These are phyloP conservation scores for Priceomyces castillae DNA, from an alignment of 805 yeast genomes.

Conservation along the genomic window DNA sequence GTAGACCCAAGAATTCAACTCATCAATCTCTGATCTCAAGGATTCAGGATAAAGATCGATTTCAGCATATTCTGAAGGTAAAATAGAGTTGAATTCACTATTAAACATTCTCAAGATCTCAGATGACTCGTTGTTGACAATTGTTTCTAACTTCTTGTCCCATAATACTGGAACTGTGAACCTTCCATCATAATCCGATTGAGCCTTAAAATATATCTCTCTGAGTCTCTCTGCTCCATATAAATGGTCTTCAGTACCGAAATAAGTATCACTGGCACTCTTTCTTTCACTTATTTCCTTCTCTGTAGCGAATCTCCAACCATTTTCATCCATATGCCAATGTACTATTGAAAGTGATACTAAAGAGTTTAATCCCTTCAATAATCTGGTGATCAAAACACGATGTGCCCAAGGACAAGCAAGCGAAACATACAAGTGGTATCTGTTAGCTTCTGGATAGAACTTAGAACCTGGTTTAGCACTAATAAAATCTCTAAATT, in stretches of 20 bases:
- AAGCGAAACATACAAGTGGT: slow-evolving; percentile 79
- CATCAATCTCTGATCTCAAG: slow-evolving; percentile 62
- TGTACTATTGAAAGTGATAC: slow-evolving; percentile 78
- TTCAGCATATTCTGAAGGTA: slow-evolving; percentile 46
- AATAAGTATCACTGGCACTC: slow-evolving; percentile 50
- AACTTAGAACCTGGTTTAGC: slow-evolving; percentile 56
- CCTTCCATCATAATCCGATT: slow-evolving; percentile 75
- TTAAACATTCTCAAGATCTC: slow-evolving; percentile 86
- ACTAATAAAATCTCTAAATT: slow-evolving; percentile 66
- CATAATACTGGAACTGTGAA: slow-evolving; percentile 92
- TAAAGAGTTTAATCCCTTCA: slow-evolving; percentile 64
- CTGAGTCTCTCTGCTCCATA: slow-evolving; percentile 59
- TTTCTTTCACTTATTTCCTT: slow-evolving; percentile 45
- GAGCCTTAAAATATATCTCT: slow-evolving; percentile 71
- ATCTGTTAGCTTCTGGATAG: slow-evolving; percentile 74
- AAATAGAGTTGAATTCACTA: slow-evolving; percentile 62
- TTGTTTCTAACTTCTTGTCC: slow-evolving; percentile 79
- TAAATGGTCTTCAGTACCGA: slow-evolving; percentile 43
- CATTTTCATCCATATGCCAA: slow-evolving; percentile 83
- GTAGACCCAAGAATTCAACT: slow-evolving; percentile 77
- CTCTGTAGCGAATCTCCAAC: slow-evolving; percentile 76
- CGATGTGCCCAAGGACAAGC: slow-evolving; percentile 99
- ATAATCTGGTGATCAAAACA: slow-evolving; percentile 63
- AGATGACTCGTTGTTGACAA: slow-evolving; percentile 88
- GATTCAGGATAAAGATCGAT: slow-evolving; percentile 63